Evolutionary conservation across 768 basidiomycete genomes (phyloP), one percentile per base, ranked within the genome.

Genomic region (Tylopilus intermedius): DNA sequence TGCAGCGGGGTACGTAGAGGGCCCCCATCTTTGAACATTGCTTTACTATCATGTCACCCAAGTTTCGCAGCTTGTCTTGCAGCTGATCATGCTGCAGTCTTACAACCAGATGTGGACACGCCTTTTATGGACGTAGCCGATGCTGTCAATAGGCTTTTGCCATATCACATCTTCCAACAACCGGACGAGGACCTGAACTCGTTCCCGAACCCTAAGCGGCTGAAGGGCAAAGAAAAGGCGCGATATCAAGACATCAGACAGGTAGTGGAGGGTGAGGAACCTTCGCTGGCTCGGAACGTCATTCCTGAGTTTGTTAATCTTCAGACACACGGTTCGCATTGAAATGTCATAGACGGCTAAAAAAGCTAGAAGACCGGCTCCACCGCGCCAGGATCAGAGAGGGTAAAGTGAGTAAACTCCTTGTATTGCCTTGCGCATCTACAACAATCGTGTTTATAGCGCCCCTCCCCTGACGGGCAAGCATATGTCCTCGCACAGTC

Each of bases 131-230:
- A 88, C 60, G 67, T 74, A 8, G 62, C 69, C 5, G 90, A 92
- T 62, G 84, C 75, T 3, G 74, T 90, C 22, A 76, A 79, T n/a
- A 78, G 88, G 46, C 74, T 92, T 21, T 72, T 91, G 21, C 88
- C 90, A 0, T 91, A 88, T 60, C 90, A 92, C 62, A 69, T 91
- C 46, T 89, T 84, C 58, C 86, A 86, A 57, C 85, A 88, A 54
- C 88, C 88, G 0, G 70, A 69, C 51, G 83, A 85, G 42, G 90
- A 92, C 58, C 58, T 88, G 57, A 66, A 71, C 32, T 30, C 60
- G 27, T 63, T 74, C 30, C 6, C 58, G 43, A 38, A 51, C 21
- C 48, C 46, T 4, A 62, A 27, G 24, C 55, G 49, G n/a, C 58
- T 65, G 45, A 88, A 88, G 65, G 83, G 84, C 11, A 89, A 89